These are phyloP conservation scores for Dioscorea cayenensis DNA, from an alignment of 116 monocot genomes.

Conservation along the genomic window DNA sequence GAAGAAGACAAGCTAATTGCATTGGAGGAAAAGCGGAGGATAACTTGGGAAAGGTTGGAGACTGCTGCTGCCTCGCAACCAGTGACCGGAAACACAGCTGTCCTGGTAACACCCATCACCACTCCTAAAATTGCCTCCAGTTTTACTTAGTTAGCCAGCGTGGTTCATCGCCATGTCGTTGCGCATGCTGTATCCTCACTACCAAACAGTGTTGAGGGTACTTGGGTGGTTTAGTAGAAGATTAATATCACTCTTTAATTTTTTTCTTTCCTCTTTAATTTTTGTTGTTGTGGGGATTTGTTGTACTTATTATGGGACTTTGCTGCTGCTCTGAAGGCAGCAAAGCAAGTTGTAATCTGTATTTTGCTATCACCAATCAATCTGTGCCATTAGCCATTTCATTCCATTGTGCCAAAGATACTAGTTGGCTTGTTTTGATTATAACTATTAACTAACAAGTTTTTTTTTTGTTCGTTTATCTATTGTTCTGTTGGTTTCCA, in stretches of 20 bases:
- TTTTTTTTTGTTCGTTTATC: too few species aligned
- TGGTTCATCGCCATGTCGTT: not conserved
- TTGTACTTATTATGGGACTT: not conserved
- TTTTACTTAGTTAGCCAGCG: not conserved
- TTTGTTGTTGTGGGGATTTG: not conserved
- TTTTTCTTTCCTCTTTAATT: not conserved
- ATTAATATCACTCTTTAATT: not conserved
- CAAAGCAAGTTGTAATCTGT: not conserved
- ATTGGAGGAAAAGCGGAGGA: conserved; percentile 25
- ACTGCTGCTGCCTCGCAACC: conserved; percentile 29
- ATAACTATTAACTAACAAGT: too few species aligned
- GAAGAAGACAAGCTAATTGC: conserved; percentile 15
- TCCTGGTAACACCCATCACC: conserved; percentile 22
- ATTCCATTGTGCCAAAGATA: too few species aligned
- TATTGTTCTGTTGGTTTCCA: too few species aligned
- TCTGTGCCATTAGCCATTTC: not conserved
- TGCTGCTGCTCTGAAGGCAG: not conserved
- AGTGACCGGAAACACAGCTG: conserved; percentile 28
- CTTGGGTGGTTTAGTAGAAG: not conserved
- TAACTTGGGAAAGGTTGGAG: conserved; percentile 32
- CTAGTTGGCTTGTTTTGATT: too few species aligned
- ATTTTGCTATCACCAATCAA: not conserved
- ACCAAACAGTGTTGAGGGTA: not conserved
- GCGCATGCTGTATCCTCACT: not conserved
- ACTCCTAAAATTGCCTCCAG: not conserved